A percentile compares a stretch with the other conserved stretches of the same genome.
Evolutionary conservation across 768 basidiomycete genomes (phyloP).

Genomic region (Saitozyma podzolica): DNA sequence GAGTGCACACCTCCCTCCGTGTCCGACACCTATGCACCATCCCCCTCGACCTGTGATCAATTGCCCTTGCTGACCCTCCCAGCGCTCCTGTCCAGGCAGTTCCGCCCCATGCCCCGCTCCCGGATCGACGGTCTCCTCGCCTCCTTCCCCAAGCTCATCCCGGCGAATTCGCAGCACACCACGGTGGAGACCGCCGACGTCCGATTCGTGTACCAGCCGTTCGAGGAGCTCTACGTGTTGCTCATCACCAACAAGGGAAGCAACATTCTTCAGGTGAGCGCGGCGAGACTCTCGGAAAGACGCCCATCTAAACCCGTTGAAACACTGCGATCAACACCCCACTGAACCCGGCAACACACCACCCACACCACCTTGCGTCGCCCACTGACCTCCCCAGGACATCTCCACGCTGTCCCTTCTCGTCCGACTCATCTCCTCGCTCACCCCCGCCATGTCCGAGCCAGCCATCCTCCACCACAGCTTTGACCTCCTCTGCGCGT

Average conservation of each 20-base stretch:
- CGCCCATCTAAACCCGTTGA: too few relatives aligned
- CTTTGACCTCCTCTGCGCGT: conserved; percentile 90
- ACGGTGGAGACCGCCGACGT: conserved; percentile 95
- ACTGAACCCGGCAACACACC: too few relatives aligned
- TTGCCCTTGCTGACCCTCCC: conserved; percentile 12
- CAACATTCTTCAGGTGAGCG: conserved; percentile 79
- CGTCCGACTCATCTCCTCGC: conserved; percentile 80
- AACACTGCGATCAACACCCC: neutral
- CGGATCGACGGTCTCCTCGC: conserved; percentile 93
- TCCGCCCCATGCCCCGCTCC: conserved; percentile 78
- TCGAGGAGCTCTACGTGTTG: conserved; percentile 95
- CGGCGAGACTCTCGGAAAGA: neutral
- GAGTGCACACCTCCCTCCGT: conserved; percentile 11
- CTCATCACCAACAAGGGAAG: conserved; percentile 97
- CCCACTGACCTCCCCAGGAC: conserved; percentile 56
- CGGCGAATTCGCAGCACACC: conserved; percentile 89
- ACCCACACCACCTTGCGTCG: neutral
- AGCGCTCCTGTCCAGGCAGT: conserved; percentile 96
- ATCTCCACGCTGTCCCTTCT: conserved; percentile 94
- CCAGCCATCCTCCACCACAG: conserved; percentile 83
- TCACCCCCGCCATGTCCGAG: conserved; percentile 51
- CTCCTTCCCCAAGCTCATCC: conserved; percentile 96
- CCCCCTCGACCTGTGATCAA: too few relatives aligned
- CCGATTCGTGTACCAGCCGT: conserved; percentile 92
- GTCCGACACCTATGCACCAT: too few relatives aligned